Conservation (phyloP, 2,329 filamentous ascomycete species). For the Chalara sp. region DNA sequence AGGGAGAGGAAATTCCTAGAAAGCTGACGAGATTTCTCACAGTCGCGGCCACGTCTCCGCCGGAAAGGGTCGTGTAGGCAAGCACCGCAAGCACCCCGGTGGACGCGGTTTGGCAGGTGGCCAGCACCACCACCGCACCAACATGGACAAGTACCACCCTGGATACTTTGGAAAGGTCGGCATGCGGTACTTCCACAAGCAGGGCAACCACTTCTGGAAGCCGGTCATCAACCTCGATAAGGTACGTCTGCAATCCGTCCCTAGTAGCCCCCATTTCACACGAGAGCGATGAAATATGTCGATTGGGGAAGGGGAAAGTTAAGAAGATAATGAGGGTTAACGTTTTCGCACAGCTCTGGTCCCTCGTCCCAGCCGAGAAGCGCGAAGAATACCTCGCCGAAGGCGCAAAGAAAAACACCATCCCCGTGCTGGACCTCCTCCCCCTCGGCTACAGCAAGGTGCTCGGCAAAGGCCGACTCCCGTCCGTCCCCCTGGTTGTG, state of each 20-base stretch:
- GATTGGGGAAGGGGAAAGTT: neutral
- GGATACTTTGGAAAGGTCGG: constrained; percentile 99
- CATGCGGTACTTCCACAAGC: constrained; percentile 96
- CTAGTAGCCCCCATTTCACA: neutral
- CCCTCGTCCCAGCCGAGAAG: constrained; percentile 86
- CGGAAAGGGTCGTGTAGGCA: constrained; percentile 97
- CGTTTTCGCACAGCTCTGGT: constrained; percentile 65
- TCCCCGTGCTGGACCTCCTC: constrained; percentile 96
- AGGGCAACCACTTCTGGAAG: constrained; percentile 96
- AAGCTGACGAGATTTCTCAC: constrained; percentile 6
- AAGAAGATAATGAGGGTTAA: neutral
- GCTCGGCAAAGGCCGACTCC: constrained; percentile 95
- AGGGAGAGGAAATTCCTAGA: no score
- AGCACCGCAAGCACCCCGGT: constrained; percentile 91
- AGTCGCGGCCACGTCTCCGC: constrained; percentile 97
- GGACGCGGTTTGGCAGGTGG: constrained; percentile 91
- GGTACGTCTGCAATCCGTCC: constrained; percentile 43
- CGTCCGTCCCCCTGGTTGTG: constrained; percentile 88
- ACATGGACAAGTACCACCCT: constrained; percentile 88
- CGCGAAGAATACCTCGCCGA: constrained; percentile 82
- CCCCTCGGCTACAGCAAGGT: constrained; percentile 97
- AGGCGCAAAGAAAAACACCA: constrained; percentile 77
- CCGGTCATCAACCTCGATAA: constrained; percentile 98
- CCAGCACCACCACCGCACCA: constrained; percentile 97
- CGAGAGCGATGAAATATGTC: no score